A percentile compares a stretch with the other conserved stretches of the same genome.
These are phyloP conservation scores for Chalciporus sp. DNA, from an alignment of 1,284 basidiomycete genomes.

Conservation along the genomic window DNA sequence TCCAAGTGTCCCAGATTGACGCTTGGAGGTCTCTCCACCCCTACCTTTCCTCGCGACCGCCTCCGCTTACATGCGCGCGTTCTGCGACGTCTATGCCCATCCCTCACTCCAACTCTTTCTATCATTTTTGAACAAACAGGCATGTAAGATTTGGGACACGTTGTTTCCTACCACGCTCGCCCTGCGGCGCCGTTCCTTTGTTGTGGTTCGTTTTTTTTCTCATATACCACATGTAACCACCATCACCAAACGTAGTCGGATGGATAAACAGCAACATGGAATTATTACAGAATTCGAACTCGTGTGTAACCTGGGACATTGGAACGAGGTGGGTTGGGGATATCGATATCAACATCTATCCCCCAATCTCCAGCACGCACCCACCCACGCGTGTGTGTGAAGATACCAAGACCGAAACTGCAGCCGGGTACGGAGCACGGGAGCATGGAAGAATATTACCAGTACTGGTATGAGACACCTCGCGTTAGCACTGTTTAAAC, in stretches of 20 bases:
- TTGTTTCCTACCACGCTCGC: not conserved
- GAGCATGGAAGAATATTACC: too few relatives aligned
- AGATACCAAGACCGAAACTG: too few relatives aligned
- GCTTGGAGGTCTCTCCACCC: constrained; percentile 8
- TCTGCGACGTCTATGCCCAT: not conserved
- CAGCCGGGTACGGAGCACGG: too few relatives aligned
- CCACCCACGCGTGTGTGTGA: too few relatives aligned
- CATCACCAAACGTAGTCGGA: not conserved
- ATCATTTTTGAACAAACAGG: not conserved
- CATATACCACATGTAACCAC: not conserved
- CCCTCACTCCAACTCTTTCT: not conserved
- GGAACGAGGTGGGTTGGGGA: too few relatives aligned
- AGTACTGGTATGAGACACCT: too few relatives aligned
- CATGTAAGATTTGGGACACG: constrained; percentile 17
- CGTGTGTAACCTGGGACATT: too few relatives aligned
- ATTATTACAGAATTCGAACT: too few relatives aligned
- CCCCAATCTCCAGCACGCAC: too few relatives aligned
- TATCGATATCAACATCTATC: too few relatives aligned
- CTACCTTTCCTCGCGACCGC: not conserved
- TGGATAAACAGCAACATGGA: too few relatives aligned
- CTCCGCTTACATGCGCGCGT: constrained; percentile 4
- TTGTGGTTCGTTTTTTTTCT: not conserved
- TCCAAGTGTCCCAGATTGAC: not conserved
- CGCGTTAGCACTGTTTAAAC: too few relatives aligned
- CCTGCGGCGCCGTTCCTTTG: not conserved